Evolutionary conservation across 2,329 filamentous ascomycete species (phyloP), one percentile per base, ranked within the genome.

Genomic region (Dothiorella sarmentorum): DNA sequence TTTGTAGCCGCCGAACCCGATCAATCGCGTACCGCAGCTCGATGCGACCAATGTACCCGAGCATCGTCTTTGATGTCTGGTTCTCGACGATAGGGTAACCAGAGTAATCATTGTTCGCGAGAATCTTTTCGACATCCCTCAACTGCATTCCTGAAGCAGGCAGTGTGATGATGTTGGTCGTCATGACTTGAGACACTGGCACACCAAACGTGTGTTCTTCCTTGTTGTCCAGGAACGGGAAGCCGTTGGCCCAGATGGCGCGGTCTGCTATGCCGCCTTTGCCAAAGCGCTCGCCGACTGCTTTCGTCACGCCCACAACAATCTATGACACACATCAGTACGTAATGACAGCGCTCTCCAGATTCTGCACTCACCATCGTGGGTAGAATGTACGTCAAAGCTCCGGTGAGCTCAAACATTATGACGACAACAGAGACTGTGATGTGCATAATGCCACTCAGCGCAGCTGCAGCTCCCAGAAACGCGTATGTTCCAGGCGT

Each of bases 321-420:
- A 99, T 97, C 80, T 82, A 57, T 4, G 27, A 9, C 13, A 56
- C 17, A 33, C 38, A 58, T 49, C 53, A 26, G 26, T 13, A 31
- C 17, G 43, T n/a, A 24, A n/a, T 13, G 1, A 52, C 35, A 17
- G 31, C 6, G 35, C 18, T 6, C 24, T 2, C 31, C 11, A 24
- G 66, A 20, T 9, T 9, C 5, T 2, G 15, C 7, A 43, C 77
- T 62, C 69, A 82, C 80, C 94, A 99, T 99, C 13, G 93, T 97
- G 0, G 94, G 94, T 26, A 99, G 78, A 63, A 99, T 97, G 69
- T 99, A 99, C 1, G 92, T 96, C 61, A 97, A 78, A 6, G 94
- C 94, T n/a, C 94, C 94, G 0, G 94, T 99, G 49, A 99, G 82
- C 74, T 99, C 94, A 69, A 97, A 97, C 94, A 99, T 97, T 73